A percentile compares a stretch with the other conserved stretches of the same genome.
phyloP scores from a whole-genome alignment of 768 basidiomycete genomes.

The Macrolepiota fuliginosa region DNA sequence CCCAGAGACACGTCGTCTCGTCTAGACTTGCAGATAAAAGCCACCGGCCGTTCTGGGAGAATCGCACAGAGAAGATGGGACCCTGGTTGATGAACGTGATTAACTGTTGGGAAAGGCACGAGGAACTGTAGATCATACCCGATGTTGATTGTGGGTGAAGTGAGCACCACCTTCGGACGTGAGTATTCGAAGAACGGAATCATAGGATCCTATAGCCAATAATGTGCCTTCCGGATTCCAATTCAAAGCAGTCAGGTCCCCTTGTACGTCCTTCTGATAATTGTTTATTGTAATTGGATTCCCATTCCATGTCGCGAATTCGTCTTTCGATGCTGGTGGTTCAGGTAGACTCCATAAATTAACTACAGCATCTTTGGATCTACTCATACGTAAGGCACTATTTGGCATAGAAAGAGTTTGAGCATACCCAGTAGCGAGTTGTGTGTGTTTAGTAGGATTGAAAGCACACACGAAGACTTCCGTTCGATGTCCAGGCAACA shows the following conservation, averaged over 20 bases:
- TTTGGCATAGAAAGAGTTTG: background rate
- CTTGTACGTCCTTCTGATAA: constrained; percentile 41
- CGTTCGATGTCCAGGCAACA: constrained; percentile 57
- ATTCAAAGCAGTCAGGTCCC: constrained; percentile 73
- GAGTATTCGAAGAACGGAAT: constrained; percentile 67
- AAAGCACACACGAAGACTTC: constrained; percentile 82
- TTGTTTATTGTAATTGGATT: constrained; percentile 48
- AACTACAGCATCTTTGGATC: constrained; percentile 75
- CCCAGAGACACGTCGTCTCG: constrained; percentile 76
- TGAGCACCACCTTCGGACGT: constrained; percentile 60
- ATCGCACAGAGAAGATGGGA: constrained; percentile 76
- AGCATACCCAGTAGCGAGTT: constrained; percentile 74
- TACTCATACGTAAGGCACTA: constrained; percentile 21
- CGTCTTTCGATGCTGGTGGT: constrained; percentile 27
- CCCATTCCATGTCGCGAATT: constrained; percentile 28
- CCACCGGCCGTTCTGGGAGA: constrained; percentile 72
- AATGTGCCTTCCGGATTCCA: constrained; percentile 76
- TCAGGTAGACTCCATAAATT: constrained; percentile 69
- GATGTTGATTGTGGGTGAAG: constrained; percentile 60
- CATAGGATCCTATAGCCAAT: constrained; percentile 77
- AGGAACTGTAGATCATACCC: constrained; percentile 40
- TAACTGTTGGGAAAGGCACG: constrained; percentile 17
- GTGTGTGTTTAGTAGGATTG: constrained; percentile 58
- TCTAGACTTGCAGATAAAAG: constrained; percentile 78
- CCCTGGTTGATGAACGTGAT: constrained; percentile 49